These are phyloP conservation scores for Eucalyptus marginata DNA, from an alignment of 345 rosid genomes.

Conservation along the genomic window DNA sequence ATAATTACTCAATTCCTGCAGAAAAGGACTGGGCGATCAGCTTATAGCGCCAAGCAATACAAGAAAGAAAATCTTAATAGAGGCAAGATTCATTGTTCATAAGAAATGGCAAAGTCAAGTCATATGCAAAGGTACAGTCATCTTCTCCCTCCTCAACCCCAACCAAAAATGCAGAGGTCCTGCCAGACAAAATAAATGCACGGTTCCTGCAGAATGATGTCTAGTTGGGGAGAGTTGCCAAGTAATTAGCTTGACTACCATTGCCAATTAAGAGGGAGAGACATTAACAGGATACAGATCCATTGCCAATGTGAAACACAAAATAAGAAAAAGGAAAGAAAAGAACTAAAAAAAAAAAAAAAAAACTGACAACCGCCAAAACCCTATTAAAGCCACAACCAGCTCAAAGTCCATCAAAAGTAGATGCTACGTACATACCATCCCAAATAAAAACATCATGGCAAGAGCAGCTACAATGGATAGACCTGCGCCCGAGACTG, in stretches of 20 bases:
- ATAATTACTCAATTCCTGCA: slow-evolving; percentile 84
- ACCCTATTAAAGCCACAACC: background rate
- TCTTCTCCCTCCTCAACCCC: background rate
- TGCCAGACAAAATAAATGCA: background rate
- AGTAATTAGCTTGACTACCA: background rate
- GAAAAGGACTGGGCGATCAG: background rate
- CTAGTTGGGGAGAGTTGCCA: background rate
- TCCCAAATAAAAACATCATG: slow-evolving; percentile 94
- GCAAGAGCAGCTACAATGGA: slow-evolving; percentile 79
- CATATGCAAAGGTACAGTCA: background rate
- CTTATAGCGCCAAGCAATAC: background rate
- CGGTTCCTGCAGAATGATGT: background rate
- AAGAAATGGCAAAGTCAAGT: background rate
- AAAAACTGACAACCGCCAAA: background rate
- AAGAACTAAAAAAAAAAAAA: background rate
- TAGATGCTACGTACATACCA: slow-evolving; percentile 38
- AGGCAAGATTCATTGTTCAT: background rate
- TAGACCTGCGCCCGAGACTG: slow-evolving; percentile 92
- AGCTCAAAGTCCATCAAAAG: background rate
- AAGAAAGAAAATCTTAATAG: background rate
- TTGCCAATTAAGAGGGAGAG: background rate
- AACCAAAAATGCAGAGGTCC: background rate
- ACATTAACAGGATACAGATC: background rate
- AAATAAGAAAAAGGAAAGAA: background rate
- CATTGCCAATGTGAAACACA: background rate